A percentile compares a stretch with the other conserved stretches of the same genome.
Evolutionary conservation across 2,329 filamentous ascomycete species (phyloP).

Genomic region (Aureobasidium mangrovei): DNA sequence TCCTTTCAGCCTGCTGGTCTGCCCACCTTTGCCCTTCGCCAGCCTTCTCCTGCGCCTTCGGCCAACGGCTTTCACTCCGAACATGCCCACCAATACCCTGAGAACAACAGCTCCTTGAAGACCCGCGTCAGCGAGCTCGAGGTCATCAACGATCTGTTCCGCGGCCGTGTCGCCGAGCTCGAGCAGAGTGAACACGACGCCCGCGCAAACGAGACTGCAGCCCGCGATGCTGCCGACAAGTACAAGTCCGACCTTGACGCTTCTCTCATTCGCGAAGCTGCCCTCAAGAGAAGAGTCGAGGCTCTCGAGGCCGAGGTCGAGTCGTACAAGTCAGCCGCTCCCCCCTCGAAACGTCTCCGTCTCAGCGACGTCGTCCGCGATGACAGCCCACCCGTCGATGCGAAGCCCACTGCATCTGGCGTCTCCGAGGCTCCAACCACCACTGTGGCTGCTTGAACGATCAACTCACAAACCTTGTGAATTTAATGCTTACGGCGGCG

Average conservation of each 20-base stretch:
- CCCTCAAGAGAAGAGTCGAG: slow-evolving; percentile 71
- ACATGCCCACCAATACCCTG: slow-evolving; percentile 67
- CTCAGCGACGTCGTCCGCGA: slow-evolving; percentile 16
- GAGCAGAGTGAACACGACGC: slow-evolving; percentile 67
- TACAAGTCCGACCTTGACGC: slow-evolving; percentile 60
- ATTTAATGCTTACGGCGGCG: slow-evolving; percentile 11
- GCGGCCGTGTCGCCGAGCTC: slow-evolving; percentile 59
- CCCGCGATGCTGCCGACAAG: slow-evolving; percentile 48
- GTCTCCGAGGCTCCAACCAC: neutral
- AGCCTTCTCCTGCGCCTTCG: slow-evolving; percentile 52
- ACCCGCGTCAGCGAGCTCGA: slow-evolving; percentile 93
- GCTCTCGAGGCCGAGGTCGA: slow-evolving; percentile 50
- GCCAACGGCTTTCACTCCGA: slow-evolving; percentile 54
- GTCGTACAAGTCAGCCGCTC: neutral
- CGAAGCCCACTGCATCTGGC: neutral
- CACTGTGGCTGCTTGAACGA: slow-evolving; percentile 3
- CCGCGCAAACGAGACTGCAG: slow-evolving; percentile 50
- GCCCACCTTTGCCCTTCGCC: slow-evolving; percentile 36
- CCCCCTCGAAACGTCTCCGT: slow-evolving; percentile 14
- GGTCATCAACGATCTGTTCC: slow-evolving; percentile 72
- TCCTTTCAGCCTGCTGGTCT: slow-evolving; percentile 52
- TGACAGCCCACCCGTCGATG: neutral
- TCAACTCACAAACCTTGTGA: neutral
- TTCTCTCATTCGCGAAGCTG: slow-evolving; percentile 67
- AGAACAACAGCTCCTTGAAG: slow-evolving; percentile 79